Base-by-base conservation (phyloP, 179 eudicot species). In the Silene coronaria region DNA sequence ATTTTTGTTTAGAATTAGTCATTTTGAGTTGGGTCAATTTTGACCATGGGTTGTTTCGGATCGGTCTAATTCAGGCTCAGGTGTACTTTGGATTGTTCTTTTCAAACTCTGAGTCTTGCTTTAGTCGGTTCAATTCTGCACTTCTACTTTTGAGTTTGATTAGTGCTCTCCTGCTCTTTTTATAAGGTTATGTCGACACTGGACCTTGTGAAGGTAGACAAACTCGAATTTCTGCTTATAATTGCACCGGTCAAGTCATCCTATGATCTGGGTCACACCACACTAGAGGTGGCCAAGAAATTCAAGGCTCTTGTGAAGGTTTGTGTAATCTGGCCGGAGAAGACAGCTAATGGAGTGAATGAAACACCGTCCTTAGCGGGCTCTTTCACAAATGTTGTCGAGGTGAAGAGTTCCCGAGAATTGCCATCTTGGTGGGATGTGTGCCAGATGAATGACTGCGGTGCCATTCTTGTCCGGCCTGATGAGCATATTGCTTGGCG, bases 401-500 rank as follows among this genome's bases (percentile, higher is more conserved):
- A 92, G 84, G 86, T 83, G 62, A 87, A 82, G 65, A 80, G 26
- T 23, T 70, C 77, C 13, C 22, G 77, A n/a, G 67, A 70, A 66
- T 84, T 84, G 3, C 53, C 79, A 9, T 95, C 93, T 3, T 95
- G 99, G 99, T 95, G 97, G 97, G 91, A 95, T 66, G 66, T 88
- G 12, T 95, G 97, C 77, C 78, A 75, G 78, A 89, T 89, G 91
- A 86, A 86, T 14, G 81, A 89, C 64, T 74, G 74, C 83, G 99
- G 99, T 81, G 97, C 97, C 77, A 92, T 92, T 83, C 78, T 95
- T 59, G 97, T 91, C 34, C 87, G 97, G 67, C 99, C 97, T 0
- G 97, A 92, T 53, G 93, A 91, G 77, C 97, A 94, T 79, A 85
- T 94, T 75, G 96, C 97, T 73, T 95, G 98, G 97, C 88, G 93